Evolutionary conservation across 306 rosid species (phyloP), one percentile per base, ranked within the genome.

Genomic region (Lathyrus aphaca): DNA sequence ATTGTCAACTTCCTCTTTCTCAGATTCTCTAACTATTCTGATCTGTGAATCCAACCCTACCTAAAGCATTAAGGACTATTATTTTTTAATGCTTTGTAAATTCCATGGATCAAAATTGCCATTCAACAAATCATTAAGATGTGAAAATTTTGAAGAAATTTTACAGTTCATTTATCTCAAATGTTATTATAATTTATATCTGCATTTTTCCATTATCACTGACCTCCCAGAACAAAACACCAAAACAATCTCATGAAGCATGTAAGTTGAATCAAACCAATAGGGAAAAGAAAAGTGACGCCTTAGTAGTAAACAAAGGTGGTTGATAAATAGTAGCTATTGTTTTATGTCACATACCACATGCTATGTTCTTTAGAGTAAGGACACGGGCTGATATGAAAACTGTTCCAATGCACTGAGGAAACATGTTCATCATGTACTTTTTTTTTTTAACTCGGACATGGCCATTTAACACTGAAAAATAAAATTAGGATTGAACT

Each of bases 1-100:
- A 55, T 27, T 38, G 58, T 65, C 63, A 71, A 63, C 29, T 32
- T 69, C 58, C 50, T 62, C 23, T 25, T 56, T 56, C 19, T 56
- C 38, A 8, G 21, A 6, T 29, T 57, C 63, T 57, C 39, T 15
- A 7, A 57, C n/a, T 29, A 57, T 29, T 40, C 10, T 57, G 63
- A 57, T n/a, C 39, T 27, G 27, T 7, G 39, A 16, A 32, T 58
- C 32, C 59, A 53, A 53, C 59, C 59, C 59, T 10, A 21, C 59
- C 59, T 53, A 53, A 53, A 19, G 32, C 32, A 21, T 10, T 53
- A 21, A 53, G 32, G 30, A 53, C 32, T 30, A 2, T 53, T 19
- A 29, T 19, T 51, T 51, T 18, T 51, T 51, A 18, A 9, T 18
- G 57, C 14, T 18, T 51, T 51, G 11, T 51, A 51, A 51, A 51